Percentiles rank a stretch among this genome's conserved stretches.
These are phyloP conservation scores for Xylaria nigripes DNA, from an alignment of 495 filamentous ascomycete species.

Conservation along the genomic window DNA sequence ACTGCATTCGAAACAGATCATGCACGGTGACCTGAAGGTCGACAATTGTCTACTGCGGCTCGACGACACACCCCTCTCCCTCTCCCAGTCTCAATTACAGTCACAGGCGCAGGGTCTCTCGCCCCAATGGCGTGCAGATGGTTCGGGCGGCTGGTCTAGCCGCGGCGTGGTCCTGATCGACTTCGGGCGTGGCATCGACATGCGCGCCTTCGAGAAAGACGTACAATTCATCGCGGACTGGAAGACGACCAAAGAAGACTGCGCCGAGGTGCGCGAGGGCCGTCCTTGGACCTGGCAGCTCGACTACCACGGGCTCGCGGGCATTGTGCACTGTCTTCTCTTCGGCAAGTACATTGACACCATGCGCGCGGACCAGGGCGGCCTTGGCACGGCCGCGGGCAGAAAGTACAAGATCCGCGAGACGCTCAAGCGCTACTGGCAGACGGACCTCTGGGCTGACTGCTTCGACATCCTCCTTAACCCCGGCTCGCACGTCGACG, in stretches of 20 bases:
- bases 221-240: conserved; percentile 94
- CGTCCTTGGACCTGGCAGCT: conserved; percentile 94
- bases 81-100: conserved; percentile 32
- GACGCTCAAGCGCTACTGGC: conserved; percentile 86
- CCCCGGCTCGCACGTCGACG: conserved; percentile 53
- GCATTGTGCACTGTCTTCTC: conserved; percentile 73
- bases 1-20: conserved; percentile 66
- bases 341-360: conserved; percentile 96
- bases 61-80: conserved; percentile 43
- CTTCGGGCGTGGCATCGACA: conserved; percentile 91
- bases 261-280: conserved; percentile 86
- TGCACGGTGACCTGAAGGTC: conserved; percentile 91
- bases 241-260: conserved; percentile 76
- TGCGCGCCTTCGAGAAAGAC: conserved; percentile 66
- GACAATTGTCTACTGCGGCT: conserved; percentile 92
- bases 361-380: conserved; percentile 42
- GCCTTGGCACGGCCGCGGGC: conserved; percentile 39
- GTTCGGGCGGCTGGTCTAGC: conserved; percentile 64
- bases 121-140: conserved; percentile 59
- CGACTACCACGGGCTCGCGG: conserved; percentile 87
- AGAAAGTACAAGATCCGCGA: conserved; percentile 63
- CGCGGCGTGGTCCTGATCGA: conserved; percentile 86
- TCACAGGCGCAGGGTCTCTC: conserved; percentile 17
- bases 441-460: conserved; percentile 77
- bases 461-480: conserved; percentile 85